phyloP scores from a whole-genome alignment of 2,329 filamentous ascomycete species.

The Colletotrichum destructivum region DNA sequence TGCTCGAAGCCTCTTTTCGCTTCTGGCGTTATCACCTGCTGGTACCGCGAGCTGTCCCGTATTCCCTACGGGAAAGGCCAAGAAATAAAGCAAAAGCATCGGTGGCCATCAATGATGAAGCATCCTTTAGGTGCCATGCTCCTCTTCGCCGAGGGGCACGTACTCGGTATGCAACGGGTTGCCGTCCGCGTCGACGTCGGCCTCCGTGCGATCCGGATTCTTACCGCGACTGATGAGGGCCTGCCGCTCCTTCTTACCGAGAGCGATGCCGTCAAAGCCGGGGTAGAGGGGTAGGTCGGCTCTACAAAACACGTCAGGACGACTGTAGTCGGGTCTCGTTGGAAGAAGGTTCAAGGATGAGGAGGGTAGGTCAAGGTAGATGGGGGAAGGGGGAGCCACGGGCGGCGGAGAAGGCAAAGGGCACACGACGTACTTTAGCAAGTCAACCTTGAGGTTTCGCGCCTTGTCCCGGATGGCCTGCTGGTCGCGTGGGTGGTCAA shows the following conservation, averaged over 20 bases:
- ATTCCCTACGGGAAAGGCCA: too few relatives aligned
- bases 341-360: too few relatives aligned
- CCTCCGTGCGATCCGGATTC: constrained; percentile 65
- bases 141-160: not conserved
- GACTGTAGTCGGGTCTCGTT: constrained; percentile 43
- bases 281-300: constrained; percentile 60
- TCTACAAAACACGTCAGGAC: constrained; percentile 2
- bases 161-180: constrained; percentile 55
- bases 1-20: too few relatives aligned
- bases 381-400: not conserved
- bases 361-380: too few relatives aligned
- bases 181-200: constrained; percentile 59
- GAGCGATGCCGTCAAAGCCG: constrained; percentile 65
- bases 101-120: too few relatives aligned
- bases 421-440: constrained; percentile 57
- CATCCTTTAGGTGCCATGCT: not conserved
- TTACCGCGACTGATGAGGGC: constrained; percentile 58
- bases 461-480: constrained; percentile 72
- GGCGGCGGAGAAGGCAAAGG: not conserved
- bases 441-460: constrained; percentile 69
- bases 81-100: too few relatives aligned
- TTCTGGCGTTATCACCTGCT: too few relatives aligned
- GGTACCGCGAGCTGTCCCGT: too few relatives aligned
- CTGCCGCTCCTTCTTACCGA: constrained; percentile 65
- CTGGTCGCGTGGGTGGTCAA: constrained; percentile 64